Base-by-base conservation (phyloP, 2,329 filamentous ascomycete species). In the Daldinia sp. region DNA sequence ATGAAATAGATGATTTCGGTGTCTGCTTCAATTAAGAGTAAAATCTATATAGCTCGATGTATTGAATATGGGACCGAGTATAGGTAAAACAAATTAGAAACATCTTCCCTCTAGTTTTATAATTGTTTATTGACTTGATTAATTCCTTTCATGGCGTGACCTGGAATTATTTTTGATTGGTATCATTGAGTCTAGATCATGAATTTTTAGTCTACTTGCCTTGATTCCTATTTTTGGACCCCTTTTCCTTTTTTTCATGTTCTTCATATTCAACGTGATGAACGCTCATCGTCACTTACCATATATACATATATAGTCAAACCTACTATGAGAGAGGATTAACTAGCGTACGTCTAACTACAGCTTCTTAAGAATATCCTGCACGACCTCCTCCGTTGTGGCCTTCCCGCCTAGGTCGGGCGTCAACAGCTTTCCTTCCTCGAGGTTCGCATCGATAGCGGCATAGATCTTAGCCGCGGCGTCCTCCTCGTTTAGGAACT, bases 351-450 rank as follows among this genome's bases (percentile, higher is more conserved):
- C 13, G 26, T 55, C 13, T 63, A 98, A 82, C 18, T 63, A 98
- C 82, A 98, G 81, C 77, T 92, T 89, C 85, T 86, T 92, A 73
- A 98, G 86, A 57, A 98, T 91, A 81, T 98, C 95, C 76, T 92
- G 86, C 53, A 98, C 84, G 35, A 98, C 93, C 82, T 98, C 89
- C 74, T 93, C 88, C 4, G 96, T 98, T 73, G 88, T 92, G 55
- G 94, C 93, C 75, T 86, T 92, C 51, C 96, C 96, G 60, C 96
- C 95, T 78, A 99, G 86, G 79, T 99, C 96, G 20, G 96, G 96
- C 78, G 89, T 96, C 72, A 98, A 82, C 71, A 94, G 85, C 83
- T 87, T 91, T 69, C 90, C 94, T 78, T 96, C 94, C 79, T 91
- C 91, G 37, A 99, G 83, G 80, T 96, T 97, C 48, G 86, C 94